Conservation (phyloP, 1,284 basidiomycete genomes). For the Leccinum ponderosum region DNA sequence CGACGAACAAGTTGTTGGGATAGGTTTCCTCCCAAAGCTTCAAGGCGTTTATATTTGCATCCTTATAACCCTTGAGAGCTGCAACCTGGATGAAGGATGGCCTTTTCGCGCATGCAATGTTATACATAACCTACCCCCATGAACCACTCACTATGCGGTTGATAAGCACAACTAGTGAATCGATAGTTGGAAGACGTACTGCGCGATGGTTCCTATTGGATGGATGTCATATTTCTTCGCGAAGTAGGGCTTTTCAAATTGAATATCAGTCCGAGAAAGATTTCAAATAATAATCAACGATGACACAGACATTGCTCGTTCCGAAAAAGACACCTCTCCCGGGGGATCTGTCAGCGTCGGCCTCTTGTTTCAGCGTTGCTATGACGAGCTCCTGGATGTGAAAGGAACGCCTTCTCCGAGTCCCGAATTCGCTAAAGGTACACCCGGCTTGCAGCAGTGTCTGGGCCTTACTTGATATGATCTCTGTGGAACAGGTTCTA, state of each 20-base stretch:
- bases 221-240: not conserved
- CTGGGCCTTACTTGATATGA: not conserved
- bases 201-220: conserved; percentile 67
- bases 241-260: not conserved
- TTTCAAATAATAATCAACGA: not conserved
- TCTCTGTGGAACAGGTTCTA: conserved; percentile 64
- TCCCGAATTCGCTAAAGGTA: conserved; percentile 91
- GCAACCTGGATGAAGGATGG: conserved; percentile 36
- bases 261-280: not conserved
- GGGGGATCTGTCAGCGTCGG: conserved; percentile 56
- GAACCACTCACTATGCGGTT: conserved; percentile 78
- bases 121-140: conserved; percentile 69
- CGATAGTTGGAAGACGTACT: conserved; percentile 50
- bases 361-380: conserved; percentile 64
- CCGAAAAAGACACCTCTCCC: conserved; percentile 69
- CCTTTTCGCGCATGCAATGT: not conserved
- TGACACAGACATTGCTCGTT: conserved; percentile 72
- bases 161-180: conserved; percentile 5
- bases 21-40: conserved; percentile 86
- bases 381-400: conserved; percentile 81
- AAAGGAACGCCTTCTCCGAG: conserved; percentile 83
- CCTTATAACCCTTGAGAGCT: conserved; percentile 76
- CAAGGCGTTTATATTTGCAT: conserved; percentile 73
- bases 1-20: conserved; percentile 58
- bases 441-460: conserved; percentile 70